These are phyloP conservation scores for Trichocomaceae sp. DNA, from an alignment of 2,329 filamentous ascomycete genomes.

Conservation along the genomic window DNA sequence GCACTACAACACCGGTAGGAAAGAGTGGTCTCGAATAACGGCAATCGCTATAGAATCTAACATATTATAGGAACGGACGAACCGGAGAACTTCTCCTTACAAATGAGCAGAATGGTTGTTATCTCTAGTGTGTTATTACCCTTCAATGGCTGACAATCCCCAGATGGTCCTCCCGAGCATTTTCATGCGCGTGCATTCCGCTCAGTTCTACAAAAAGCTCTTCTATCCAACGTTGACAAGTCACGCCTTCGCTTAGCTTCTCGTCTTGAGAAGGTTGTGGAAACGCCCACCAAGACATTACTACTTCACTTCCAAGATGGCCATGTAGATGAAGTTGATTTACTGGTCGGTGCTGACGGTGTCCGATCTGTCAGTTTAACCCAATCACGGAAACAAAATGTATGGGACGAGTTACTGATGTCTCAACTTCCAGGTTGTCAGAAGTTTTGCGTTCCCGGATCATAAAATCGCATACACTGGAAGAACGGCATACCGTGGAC, in stretches of 20 bases:
- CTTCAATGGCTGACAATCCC: not conserved
- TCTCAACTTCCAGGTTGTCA: slow-evolving; percentile 30
- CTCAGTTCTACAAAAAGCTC: slow-evolving; percentile 1
- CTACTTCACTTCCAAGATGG: slow-evolving; percentile 8
- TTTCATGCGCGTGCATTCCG: slow-evolving; percentile 1
- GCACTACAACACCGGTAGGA: slow-evolving; percentile 22
- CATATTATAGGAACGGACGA: not conserved
- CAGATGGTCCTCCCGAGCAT: too few species aligned
- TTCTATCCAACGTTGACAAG: not conserved
- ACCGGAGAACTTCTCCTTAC: not conserved
- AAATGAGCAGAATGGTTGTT: slow-evolving; percentile 27
- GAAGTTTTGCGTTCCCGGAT: slow-evolving; percentile 36
- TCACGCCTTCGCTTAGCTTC: not conserved
- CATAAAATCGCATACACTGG: slow-evolving; percentile 45
- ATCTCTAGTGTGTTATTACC: not conserved
- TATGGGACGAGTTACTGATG: not conserved
- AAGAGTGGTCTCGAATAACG: not conserved
- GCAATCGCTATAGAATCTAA: not conserved
- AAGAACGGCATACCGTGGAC: slow-evolving; percentile 43
- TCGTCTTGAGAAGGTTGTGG: not conserved
- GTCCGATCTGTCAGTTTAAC: slow-evolving; percentile 42
- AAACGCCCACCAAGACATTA: slow-evolving; percentile 32
- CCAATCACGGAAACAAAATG: too few species aligned
- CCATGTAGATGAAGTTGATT: slow-evolving; percentile 28
- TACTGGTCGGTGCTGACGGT: slow-evolving; percentile 49